Evolutionary conservation across 306 rosid genomes (phyloP).

Genomic region (Parietaria judaica): DNA sequence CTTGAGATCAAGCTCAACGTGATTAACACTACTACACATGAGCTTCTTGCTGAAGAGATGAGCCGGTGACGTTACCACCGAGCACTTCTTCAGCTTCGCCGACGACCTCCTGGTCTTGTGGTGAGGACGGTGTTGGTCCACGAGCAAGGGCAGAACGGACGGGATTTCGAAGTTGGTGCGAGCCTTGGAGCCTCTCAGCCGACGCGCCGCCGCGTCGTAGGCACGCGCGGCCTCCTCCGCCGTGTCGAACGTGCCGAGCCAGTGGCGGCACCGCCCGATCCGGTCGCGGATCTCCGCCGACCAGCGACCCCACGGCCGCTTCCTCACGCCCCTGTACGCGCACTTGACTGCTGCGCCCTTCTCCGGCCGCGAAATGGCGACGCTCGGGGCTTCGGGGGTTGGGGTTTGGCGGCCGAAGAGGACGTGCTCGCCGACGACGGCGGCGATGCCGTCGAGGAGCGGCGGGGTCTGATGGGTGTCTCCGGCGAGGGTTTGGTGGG

Average conservation of each 20-base stretch:
- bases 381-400: background rate
- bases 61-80: conserved; percentile 54
- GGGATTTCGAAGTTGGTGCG: conserved; percentile 66
- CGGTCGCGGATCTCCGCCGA: conserved; percentile 90
- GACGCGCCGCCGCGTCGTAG: conserved; percentile 81
- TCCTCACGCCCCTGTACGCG: conserved; percentile 77
- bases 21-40: background rate
- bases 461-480: conserved; percentile 6
- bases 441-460: conserved; percentile 73
- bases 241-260: conserved; percentile 87
- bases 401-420: conserved; percentile 37
- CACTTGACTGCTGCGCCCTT: conserved; percentile 14
- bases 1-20: conserved; percentile 41
- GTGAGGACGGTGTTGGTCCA: background rate
- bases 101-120: background rate
- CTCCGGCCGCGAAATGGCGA: background rate
- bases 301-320: conserved; percentile 94
- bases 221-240: conserved; percentile 97
- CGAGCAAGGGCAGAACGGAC: conserved; percentile 37
- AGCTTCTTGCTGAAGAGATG: conserved; percentile 44
- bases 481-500: conserved; percentile 6
- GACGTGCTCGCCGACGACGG: conserved; percentile 61
- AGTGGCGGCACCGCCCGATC: conserved; percentile 78
- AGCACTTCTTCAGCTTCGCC: conserved; percentile 23
- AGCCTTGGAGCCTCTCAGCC: conserved; percentile 75